Evolutionary conservation across 192 early-diverging fungal species (phyloP).

Genomic region (Pilobolus umbonatus): DNA sequence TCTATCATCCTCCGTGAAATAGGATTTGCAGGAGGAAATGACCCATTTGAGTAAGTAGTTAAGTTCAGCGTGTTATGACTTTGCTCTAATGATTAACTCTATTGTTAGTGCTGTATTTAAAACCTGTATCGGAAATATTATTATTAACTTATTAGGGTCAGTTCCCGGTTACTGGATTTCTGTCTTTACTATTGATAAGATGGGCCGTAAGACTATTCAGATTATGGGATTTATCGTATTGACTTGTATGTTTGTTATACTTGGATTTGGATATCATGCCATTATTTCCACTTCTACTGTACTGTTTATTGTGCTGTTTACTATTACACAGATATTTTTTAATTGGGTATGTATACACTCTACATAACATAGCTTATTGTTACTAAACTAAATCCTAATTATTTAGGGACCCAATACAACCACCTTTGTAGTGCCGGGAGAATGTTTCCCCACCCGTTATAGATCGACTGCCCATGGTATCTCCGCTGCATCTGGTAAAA

Average conservation of each 20-base stretch:
- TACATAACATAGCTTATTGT: background rate
- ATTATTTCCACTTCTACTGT: slow-evolving; percentile 54
- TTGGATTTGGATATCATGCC: slow-evolving; percentile 68
- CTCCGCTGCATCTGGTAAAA: slow-evolving; percentile 72
- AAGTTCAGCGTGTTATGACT: too few species aligned
- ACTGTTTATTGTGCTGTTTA: slow-evolving; percentile 63
- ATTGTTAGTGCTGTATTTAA: slow-evolving; percentile 55
- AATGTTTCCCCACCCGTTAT: slow-evolving; percentile 81
- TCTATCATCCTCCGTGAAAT: slow-evolving; percentile 68
- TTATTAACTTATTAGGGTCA: slow-evolving; percentile 79
- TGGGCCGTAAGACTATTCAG: slow-evolving; percentile 93
- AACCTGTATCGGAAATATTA: slow-evolving; percentile 84
- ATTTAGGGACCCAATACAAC: slow-evolving; percentile 83
- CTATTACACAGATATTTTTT: slow-evolving; percentile 73
- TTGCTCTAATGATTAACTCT: background rate
- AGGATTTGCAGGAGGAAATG: slow-evolving; percentile 48
- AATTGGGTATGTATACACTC: slow-evolving; percentile 55
- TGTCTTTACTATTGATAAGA: slow-evolving; percentile 81
- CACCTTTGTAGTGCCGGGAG: slow-evolving; percentile 80
- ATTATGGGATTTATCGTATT: slow-evolving; percentile 82
- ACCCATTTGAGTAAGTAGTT: slow-evolving; percentile 20
- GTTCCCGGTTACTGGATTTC: slow-evolving; percentile 97
- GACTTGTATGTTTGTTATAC: slow-evolving; percentile 66
- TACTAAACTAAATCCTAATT: background rate
- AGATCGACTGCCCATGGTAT: slow-evolving; percentile 79